phyloP scores from a whole-genome alignment of 1,284 basidiomycete genomes.

The Waitea zeae region DNA sequence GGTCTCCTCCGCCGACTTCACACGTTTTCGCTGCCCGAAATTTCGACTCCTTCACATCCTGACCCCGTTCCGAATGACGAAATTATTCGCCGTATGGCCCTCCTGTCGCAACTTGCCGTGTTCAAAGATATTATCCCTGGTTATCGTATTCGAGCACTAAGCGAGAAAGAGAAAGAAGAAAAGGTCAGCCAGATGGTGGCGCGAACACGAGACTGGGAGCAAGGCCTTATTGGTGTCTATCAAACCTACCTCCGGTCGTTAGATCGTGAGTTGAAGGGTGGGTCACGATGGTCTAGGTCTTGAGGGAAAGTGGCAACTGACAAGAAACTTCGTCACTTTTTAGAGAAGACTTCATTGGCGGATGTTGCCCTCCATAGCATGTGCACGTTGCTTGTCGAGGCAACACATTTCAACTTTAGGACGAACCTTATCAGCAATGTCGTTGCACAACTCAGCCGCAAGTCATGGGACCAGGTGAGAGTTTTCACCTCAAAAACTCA shows the following conservation, averaged over 20 bases:
- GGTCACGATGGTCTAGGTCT: conserved; percentile 10
- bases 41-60: conserved; percentile 48
- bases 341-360: conserved; percentile 59
- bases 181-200: conserved; percentile 92
- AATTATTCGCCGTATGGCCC: conserved; percentile 74
- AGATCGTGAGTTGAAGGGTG: conserved; percentile 79
- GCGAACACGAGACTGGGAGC: conserved; percentile 87
- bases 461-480: conserved; percentile 74
- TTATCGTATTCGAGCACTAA: conserved; percentile 76
- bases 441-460: conserved; percentile 70
- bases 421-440: conserved; percentile 84
- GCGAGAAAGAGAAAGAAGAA: conserved; percentile 81
- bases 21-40: conserved; percentile 61
- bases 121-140: conserved; percentile 94
- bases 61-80: conserved; percentile 64
- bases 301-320: neutral
- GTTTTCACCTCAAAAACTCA: conserved; percentile 2
- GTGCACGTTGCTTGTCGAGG: conserved; percentile 69
- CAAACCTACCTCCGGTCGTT: conserved; percentile 77
- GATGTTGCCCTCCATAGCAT: conserved; percentile 69
- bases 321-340: neutral
- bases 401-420: conserved; percentile 96
- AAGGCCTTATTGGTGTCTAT: conserved; percentile 84
- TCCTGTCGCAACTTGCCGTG: conserved; percentile 85
- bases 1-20: conserved; percentile 76